These are phyloP conservation scores for Colletotrichum chrysophilum DNA, from an alignment of 2,329 filamentous ascomycete genomes.

Conservation along the genomic window DNA sequence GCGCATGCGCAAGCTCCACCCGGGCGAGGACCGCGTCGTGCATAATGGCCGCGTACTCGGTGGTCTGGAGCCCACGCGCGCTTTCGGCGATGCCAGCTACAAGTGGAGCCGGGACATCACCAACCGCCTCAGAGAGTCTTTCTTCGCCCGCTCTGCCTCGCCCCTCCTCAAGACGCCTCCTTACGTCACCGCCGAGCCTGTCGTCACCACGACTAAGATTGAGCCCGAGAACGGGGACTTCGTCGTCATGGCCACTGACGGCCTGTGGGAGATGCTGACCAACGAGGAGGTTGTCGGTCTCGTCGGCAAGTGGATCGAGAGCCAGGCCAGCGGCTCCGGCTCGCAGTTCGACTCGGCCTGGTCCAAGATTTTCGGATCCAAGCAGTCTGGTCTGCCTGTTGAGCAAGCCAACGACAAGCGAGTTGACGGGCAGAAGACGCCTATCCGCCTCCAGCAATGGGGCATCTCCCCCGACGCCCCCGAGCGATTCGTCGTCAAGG, in stretches of 20 bases:
- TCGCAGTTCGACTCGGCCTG: conserved; percentile 75
- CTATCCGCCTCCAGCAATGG: conserved; percentile 91
- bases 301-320: conserved; percentile 95
- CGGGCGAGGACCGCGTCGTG: conserved; percentile 86
- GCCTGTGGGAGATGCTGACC: conserved; percentile 98
- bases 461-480: conserved; percentile 76
- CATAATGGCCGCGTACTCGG: conserved; percentile 90
- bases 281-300: conserved; percentile 98
- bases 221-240: conserved; percentile 92
- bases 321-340: conserved; percentile 58
- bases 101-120: conserved; percentile 93
- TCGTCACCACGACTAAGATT: conserved; percentile 92
- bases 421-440: conserved; percentile 78
- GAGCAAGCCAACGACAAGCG: conserved; percentile 62
- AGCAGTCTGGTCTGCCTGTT: conserved; percentile 69
- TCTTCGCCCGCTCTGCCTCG: conserved; percentile 84
- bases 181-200: conserved; percentile 95
- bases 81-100: conserved; percentile 96
- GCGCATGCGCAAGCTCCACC: conserved; percentile 84
- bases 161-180: conserved; percentile 86
- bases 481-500: conserved; percentile 89
- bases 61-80: conserved; percentile 88
- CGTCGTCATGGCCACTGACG: conserved; percentile 94
- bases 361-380: conserved; percentile 66
- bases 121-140: conserved; percentile 79